These are phyloP conservation scores for Colletotrichum chlorophyti DNA, from an alignment of 2,329 filamentous ascomycete genomes.

Conservation along the genomic window DNA sequence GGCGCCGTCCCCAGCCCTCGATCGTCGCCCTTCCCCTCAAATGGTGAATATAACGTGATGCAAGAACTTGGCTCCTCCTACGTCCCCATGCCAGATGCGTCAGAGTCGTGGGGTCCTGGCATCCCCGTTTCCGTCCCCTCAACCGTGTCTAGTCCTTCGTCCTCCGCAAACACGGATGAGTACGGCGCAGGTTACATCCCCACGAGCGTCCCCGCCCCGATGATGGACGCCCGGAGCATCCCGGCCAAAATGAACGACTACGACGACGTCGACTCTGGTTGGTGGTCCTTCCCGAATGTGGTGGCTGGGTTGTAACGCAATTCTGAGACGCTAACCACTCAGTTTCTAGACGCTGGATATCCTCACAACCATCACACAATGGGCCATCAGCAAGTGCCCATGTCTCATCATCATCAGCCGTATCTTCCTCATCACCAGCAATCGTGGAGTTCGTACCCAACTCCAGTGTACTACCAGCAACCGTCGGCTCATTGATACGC, in stretches of 20 bases:
- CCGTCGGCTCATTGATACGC: conserved; percentile 41
- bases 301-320: conserved; percentile 29
- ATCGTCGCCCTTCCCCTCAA: conserved; percentile 51
- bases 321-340: conserved; percentile 37
- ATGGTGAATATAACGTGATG: conserved; percentile 49
- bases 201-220: conserved; percentile 53
- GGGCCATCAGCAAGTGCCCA: conserved; percentile 27
- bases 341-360: conserved; percentile 40
- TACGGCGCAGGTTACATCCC: conserved; percentile 55
- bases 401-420: conserved; percentile 25
- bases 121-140: conserved; percentile 53
- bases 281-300: conserved; percentile 12
- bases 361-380: conserved; percentile 37
- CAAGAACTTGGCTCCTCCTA: conserved; percentile 50
- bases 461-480: conserved; percentile 33
- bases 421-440: conserved; percentile 31
- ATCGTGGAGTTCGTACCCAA: conserved; percentile 30
- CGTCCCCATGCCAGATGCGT: conserved; percentile 47
- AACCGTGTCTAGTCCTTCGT: conserved; percentile 59
- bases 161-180: conserved; percentile 55
- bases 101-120: conserved; percentile 53
- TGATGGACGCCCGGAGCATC: conserved; percentile 45
- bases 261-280: conserved; percentile 39
- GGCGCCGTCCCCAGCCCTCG: conserved; percentile 51
- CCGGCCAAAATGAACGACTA: conserved; percentile 47